Evolutionary conservation across 805 yeast genomes (phyloP).

Genomic region (Hanseniaspora pseudoguilliermondii): DNA sequence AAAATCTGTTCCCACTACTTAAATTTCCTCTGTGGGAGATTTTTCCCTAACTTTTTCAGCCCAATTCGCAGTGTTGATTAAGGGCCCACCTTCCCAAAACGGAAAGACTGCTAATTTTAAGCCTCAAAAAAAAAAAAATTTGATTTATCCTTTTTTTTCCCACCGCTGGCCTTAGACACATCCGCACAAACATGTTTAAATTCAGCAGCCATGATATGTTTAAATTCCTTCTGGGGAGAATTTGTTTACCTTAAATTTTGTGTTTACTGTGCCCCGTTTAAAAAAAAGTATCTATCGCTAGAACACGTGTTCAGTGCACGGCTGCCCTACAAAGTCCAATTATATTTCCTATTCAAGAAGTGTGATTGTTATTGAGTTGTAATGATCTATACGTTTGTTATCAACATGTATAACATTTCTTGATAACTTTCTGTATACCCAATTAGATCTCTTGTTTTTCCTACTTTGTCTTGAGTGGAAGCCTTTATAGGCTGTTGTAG

Average conservation of each 20-base stretch:
- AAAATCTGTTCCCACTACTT: no score
- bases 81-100: not conserved
- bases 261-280: no score
- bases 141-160: not conserved
- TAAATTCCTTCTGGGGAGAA: not conserved
- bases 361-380: no score
- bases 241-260: not conserved
- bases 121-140: not conserved
- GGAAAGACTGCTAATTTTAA: not conserved
- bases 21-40: not conserved
- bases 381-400: no score
- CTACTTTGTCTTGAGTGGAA: no score
- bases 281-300: not conserved
- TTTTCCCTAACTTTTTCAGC: not conserved
- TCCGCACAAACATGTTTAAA: not conserved
- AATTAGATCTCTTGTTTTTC: no score
- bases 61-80: not conserved
- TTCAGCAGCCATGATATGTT: not conserved
- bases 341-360: not conserved
- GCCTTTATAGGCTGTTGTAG: no score
- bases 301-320: not conserved
- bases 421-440: no score
- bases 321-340: not conserved
- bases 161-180: not conserved
- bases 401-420: no score